phyloP scores from a whole-genome alignment of 2,329 filamentous ascomycete species.

The Mollisiaceae sp. region DNA sequence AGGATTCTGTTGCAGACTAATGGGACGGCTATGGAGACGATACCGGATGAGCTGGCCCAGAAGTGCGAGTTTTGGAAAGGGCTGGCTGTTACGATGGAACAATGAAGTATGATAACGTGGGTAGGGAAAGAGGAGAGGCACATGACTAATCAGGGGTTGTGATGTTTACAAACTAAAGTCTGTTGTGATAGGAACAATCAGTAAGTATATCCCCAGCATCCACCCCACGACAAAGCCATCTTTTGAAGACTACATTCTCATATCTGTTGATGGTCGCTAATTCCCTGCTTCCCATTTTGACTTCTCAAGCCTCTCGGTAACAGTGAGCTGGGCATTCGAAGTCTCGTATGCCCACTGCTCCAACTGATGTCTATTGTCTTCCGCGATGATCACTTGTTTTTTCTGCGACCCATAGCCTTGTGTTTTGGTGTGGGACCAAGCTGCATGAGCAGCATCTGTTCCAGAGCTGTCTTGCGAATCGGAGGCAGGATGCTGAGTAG shows the following conservation, averaged over 20 bases:
- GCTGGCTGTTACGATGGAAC: constrained; percentile 28
- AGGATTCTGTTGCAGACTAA: constrained; percentile 38
- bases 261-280: background rate
- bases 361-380: background rate
- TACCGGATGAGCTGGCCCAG: constrained; percentile 31
- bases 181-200: background rate
- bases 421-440: background rate
- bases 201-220: background rate
- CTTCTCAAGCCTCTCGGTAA: background rate
- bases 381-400: background rate
- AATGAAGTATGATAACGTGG: background rate
- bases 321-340: background rate
- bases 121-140: background rate
- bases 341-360: background rate
- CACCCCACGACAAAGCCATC: background rate
- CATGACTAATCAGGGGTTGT: background rate
- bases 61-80: constrained; percentile 40
- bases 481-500: background rate
- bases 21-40: constrained; percentile 38
- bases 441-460: background rate
- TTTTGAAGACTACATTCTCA: background rate
- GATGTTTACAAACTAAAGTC: background rate
- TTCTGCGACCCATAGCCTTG: background rate
- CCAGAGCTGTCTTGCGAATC: background rate
- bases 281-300: background rate